Percentiles rank a stretch among this genome's conserved stretches.
These are phyloP conservation scores for Pseudozyma sp. DNA, from an alignment of 1,284 basidiomycete genomes.

Conservation along the genomic window DNA sequence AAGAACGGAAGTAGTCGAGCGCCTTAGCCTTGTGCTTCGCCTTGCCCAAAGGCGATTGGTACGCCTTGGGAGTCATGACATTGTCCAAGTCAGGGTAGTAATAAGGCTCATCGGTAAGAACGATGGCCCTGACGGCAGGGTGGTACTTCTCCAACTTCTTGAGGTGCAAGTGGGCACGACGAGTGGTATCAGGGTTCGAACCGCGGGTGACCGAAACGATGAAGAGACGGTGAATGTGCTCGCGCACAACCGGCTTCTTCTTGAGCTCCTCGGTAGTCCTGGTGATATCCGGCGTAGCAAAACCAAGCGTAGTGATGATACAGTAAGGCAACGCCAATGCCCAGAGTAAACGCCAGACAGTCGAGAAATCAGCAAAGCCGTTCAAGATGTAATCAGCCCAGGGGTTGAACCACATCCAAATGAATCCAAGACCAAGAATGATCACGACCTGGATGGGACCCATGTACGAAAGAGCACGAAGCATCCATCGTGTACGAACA, in stretches of 20 bases:
- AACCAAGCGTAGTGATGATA: constrained; percentile 69
- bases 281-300: constrained; percentile 68
- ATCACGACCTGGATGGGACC: constrained; percentile 67
- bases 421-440: constrained; percentile 67
- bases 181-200: constrained; percentile 70
- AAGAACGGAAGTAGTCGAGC: constrained; percentile 70
- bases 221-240: constrained; percentile 70
- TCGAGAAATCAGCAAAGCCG: constrained; percentile 68
- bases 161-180: constrained; percentile 70
- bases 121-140: constrained; percentile 70
- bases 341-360: constrained; percentile 70
- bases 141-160: constrained; percentile 70
- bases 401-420: constrained; percentile 70
- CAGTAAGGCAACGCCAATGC: constrained; percentile 69
- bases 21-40: constrained; percentile 71
- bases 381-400: constrained; percentile 67
- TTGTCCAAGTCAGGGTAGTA: constrained; percentile 70
- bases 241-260: constrained; percentile 69
- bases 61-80: constrained; percentile 70
- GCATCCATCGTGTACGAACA: constrained; percentile 67
- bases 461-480: constrained; percentile 66
- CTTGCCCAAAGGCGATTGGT: constrained; percentile 70
- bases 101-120: constrained; percentile 70
- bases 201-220: constrained; percentile 70
- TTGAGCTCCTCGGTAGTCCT: constrained; percentile 67